Conservation (phyloP, 106 monocot genomes). For the Dactylorhiza incarnata region DNA sequence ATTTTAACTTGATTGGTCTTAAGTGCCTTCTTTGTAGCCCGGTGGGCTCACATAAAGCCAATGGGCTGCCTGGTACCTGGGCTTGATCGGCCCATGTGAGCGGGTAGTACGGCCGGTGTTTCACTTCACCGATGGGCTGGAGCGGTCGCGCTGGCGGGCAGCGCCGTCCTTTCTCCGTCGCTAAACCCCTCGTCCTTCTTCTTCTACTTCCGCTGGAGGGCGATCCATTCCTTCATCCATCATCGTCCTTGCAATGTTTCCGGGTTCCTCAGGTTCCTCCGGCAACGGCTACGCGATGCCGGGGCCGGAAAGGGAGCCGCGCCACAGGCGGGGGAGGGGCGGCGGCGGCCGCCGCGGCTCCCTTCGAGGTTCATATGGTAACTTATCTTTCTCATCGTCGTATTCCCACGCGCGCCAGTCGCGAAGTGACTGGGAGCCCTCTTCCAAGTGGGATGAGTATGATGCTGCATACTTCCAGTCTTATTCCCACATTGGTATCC, state of each 20-base stretch:
- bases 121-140: no score
- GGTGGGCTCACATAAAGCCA: no score
- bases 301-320: slow-evolving; percentile 6
- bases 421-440: slow-evolving; percentile 6
- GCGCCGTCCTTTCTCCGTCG: no score
- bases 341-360: slow-evolving; percentile 18
- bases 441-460: slow-evolving; percentile 41
- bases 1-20: no score
- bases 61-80: no score
- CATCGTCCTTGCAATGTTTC: slow-evolving; percentile 7
- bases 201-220: background rate
- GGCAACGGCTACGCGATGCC: slow-evolving; percentile 18
- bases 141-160: no score
- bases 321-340: slow-evolving; percentile 8
- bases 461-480: slow-evolving; percentile 83
- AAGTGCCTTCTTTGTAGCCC: no score
- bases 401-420: slow-evolving; percentile 2
- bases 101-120: no score
- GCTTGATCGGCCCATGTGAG: no score
- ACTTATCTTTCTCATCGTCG: slow-evolving; percentile 1
- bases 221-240: background rate
- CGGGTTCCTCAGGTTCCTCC: slow-evolving; percentile 10
- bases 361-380: slow-evolving; percentile 13
- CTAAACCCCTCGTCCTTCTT: no score
- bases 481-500: slow-evolving; percentile 82